These are phyloP conservation scores for Spathaspora sp. DNA, from an alignment of 805 yeast species.

Conservation along the genomic window DNA sequence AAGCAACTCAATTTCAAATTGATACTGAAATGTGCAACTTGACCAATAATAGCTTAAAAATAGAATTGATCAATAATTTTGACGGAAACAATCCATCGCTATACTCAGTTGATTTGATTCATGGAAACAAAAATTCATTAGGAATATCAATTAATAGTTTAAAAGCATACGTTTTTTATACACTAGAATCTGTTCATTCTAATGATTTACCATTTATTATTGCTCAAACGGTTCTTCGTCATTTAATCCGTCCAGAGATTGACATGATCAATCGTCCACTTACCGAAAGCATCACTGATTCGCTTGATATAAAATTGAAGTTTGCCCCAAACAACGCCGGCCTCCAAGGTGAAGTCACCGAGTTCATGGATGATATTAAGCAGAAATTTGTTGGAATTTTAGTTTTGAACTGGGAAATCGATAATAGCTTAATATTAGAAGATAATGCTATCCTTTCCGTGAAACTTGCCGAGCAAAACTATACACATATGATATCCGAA, in stretches of 20 bases:
- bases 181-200: slow-evolving; percentile 42
- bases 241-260: slow-evolving; percentile 27
- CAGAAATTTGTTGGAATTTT: neutral
- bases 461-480: neutral
- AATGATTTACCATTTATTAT: slow-evolving; percentile 64
- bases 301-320: neutral
- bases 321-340: neutral
- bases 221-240: slow-evolving; percentile 41
- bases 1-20: slow-evolving; percentile 40
- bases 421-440: neutral
- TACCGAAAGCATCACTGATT: neutral
- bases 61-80: slow-evolving; percentile 14
- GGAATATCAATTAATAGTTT: slow-evolving; percentile 39
- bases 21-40: slow-evolving; percentile 15
- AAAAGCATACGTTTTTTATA: slow-evolving; percentile 38
- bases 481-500: neutral
- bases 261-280: neutral
- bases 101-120: slow-evolving; percentile 33
- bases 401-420: neutral
- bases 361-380: neutral
- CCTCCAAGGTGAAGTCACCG: neutral
- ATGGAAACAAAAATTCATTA: slow-evolving; percentile 42
- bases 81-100: slow-evolving; percentile 5
- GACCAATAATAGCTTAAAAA: slow-evolving; percentile 7
- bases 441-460: neutral